These are phyloP conservation scores for Vicia faba DNA, from an alignment of 306 rosid genomes.

Conservation along the genomic window DNA sequence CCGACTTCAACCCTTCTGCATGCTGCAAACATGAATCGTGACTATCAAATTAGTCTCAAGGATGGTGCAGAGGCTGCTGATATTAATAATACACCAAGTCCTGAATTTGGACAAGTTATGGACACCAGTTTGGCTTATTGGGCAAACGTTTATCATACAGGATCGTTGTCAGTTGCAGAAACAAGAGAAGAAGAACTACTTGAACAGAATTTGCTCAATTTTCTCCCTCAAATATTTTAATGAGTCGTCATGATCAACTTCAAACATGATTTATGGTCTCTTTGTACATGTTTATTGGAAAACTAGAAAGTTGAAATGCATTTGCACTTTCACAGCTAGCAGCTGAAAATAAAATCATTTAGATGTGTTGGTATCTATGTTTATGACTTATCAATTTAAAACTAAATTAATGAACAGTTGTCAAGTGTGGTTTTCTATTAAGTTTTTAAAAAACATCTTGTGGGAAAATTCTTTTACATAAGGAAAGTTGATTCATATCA, in stretches of 20 bases:
- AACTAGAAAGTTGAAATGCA: constrained; percentile 9
- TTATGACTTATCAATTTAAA: not conserved
- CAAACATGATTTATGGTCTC: constrained; percentile 1
- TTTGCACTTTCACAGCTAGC: constrained; percentile 4
- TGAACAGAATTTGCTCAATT: constrained; percentile 45
- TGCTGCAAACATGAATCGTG: constrained; percentile 33
- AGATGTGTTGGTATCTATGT: not conserved
- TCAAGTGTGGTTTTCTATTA: no score
- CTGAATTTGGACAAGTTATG: constrained; percentile 41
- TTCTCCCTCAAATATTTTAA: constrained; percentile 14
- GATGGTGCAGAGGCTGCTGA: constrained; percentile 18
- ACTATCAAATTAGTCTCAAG: constrained; percentile 31
- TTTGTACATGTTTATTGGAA: not conserved
- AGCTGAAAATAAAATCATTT: constrained; percentile 2
- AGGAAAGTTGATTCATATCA: no score
- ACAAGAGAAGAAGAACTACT: constrained; percentile 34
- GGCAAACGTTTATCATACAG: constrained; percentile 45
- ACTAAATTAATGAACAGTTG: no score
- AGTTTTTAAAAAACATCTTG: no score
- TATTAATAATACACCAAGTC: constrained; percentile 9
- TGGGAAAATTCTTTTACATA: no score
- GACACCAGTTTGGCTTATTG: constrained; percentile 44
- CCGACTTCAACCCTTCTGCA: constrained; percentile 34
- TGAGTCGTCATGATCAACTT: constrained; percentile 10
- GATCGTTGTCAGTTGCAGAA: constrained; percentile 28